phyloP scores from a whole-genome alignment of 163 green algal species.

The Coccomyxa subellipsoidea region DNA sequence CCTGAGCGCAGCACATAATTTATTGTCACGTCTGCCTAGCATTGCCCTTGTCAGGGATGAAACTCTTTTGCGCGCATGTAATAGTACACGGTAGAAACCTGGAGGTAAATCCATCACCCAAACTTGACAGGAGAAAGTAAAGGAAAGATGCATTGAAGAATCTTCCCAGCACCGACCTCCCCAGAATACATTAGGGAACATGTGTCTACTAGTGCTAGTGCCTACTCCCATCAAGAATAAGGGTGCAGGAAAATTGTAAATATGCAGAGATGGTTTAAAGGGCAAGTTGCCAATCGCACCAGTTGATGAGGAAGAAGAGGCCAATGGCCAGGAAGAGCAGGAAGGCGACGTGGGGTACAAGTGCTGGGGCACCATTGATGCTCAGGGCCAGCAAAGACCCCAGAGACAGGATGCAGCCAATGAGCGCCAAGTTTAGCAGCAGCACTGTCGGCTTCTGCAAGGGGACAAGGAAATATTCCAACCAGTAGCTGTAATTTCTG shows the following conservation, averaged over 20 bases:
- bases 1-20: constrained; percentile 26
- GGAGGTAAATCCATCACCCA: too few relatives aligned
- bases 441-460: constrained; percentile 48
- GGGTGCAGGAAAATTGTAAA: too few relatives aligned
- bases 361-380: constrained; percentile 7
- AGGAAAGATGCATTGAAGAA: too few relatives aligned
- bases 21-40: too few relatives aligned
- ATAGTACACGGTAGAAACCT: background rate
- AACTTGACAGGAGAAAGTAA: too few relatives aligned
- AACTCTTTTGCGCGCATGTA: too few relatives aligned
- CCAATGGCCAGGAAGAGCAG: constrained; percentile 37
- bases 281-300: constrained; percentile 13
- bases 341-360: constrained; percentile 35
- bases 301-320: constrained; percentile 41
- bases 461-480: background rate
- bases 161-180: too few relatives aligned
- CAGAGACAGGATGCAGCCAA: constrained; percentile 30
- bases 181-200: too few relatives aligned
- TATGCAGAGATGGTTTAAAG: too few relatives aligned
- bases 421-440: constrained; percentile 40
- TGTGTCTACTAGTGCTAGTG: too few relatives aligned
- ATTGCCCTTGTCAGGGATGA: too few relatives aligned
- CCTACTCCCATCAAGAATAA: too few relatives aligned
- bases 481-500: background rate
- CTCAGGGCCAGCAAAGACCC: constrained; percentile 23